Evolutionary conservation across 2,329 filamentous ascomycete genomes (phyloP).

Genomic region (Exophiala xenobiotica): DNA sequence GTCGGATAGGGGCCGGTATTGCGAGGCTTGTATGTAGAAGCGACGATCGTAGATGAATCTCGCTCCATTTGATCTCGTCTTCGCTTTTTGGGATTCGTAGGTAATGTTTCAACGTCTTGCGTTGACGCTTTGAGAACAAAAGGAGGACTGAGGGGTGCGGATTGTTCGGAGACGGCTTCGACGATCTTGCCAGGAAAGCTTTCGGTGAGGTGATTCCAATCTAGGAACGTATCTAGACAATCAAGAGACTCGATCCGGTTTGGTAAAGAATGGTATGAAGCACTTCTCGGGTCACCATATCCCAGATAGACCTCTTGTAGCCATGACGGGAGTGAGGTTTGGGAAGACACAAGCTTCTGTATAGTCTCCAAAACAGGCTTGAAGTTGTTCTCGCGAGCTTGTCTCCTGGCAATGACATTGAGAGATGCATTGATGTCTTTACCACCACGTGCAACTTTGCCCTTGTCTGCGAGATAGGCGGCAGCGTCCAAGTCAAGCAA

Average conservation of each 20-base stretch:
- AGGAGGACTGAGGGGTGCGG: slow-evolving; percentile 77
- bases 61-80: slow-evolving; percentile 73
- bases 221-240: slow-evolving; percentile 89
- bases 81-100: slow-evolving; percentile 74
- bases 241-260: slow-evolving; percentile 78
- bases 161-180: slow-evolving; percentile 70
- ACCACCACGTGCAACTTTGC: slow-evolving; percentile 64
- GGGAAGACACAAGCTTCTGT: slow-evolving; percentile 77
- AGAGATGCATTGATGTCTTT: slow-evolving; percentile 77
- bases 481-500: slow-evolving; percentile 77
- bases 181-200: slow-evolving; percentile 85
- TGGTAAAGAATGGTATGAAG: slow-evolving; percentile 77
- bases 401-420: slow-evolving; percentile 81
- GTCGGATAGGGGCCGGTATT: slow-evolving; percentile 88
- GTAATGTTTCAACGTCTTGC: slow-evolving; percentile 51
- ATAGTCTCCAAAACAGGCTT: slow-evolving; percentile 91
- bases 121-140: slow-evolving; percentile 74
- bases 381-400: slow-evolving; percentile 94
- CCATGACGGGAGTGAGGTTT: slow-evolving; percentile 85
- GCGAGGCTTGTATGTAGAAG: slow-evolving; percentile 84
- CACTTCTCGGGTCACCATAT: slow-evolving; percentile 87
- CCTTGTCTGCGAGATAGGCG: slow-evolving; percentile 75
- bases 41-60: slow-evolving; percentile 64
- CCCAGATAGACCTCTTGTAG: slow-evolving; percentile 96
- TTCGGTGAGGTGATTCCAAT: slow-evolving; percentile 91